These are phyloP conservation scores for Salix arbutifolia DNA, from an alignment of 345 rosid genomes.

Conservation along the genomic window DNA sequence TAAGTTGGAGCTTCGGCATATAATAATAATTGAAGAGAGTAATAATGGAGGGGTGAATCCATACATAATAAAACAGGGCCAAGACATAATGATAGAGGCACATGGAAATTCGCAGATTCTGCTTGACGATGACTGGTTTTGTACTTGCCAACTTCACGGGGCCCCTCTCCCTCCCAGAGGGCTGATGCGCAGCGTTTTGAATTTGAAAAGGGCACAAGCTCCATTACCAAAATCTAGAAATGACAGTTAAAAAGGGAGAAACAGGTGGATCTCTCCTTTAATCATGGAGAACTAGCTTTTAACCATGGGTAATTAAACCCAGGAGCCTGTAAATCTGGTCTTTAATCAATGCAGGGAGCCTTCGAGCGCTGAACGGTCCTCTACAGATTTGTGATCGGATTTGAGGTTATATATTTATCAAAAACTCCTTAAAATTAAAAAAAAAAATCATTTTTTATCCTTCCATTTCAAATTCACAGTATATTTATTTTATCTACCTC, in stretches of 20 bases:
- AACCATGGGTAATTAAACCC: conserved; percentile 21
- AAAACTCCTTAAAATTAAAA: too few species aligned
- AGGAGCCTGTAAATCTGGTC: conserved; percentile 26
- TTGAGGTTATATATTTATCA: too few species aligned
- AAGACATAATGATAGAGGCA: not conserved
- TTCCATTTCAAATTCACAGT: too few species aligned
- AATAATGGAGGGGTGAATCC: too few species aligned
- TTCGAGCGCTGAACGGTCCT: conserved; percentile 7
- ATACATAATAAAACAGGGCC: not conserved
- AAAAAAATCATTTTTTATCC: too few species aligned
- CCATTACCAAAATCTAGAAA: conserved; percentile 13
- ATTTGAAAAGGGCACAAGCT: conserved; percentile 25
- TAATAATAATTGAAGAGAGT: too few species aligned
- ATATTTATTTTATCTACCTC: too few species aligned
- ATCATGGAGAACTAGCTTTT: conserved; percentile 11
- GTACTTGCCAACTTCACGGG: conserved; percentile 17
- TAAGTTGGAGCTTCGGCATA: too few species aligned
- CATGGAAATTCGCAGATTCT: conserved; percentile 2
- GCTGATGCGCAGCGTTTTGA: conserved; percentile 17
- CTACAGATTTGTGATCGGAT: not conserved
- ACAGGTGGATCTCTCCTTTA: conserved; percentile 3
- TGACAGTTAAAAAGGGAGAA: conserved; percentile 21
- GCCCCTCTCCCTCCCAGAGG: not conserved
- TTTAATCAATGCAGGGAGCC: conserved; percentile 36
- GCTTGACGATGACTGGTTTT: conserved; percentile 3